These are phyloP conservation scores for Jatropha multifida DNA, from an alignment of 441 rosid genomes.

Conservation along the genomic window DNA sequence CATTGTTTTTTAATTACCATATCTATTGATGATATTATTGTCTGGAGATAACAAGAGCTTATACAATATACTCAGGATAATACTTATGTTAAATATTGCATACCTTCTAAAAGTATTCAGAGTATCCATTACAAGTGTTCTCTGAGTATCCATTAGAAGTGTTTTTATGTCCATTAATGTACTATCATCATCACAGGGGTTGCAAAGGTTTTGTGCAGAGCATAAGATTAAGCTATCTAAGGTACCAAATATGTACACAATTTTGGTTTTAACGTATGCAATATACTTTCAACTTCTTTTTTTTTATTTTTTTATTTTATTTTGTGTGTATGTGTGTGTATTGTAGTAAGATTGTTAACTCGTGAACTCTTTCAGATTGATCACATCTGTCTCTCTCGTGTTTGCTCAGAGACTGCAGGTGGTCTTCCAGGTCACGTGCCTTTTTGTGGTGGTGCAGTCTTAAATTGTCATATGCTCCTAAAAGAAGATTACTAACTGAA, in stretches of 20 bases:
- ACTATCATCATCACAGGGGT: constrained; percentile 50
- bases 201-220: constrained; percentile 91
- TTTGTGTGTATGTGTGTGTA: too few relatives aligned
- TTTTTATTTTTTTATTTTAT: neutral
- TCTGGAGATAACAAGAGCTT: too few relatives aligned
- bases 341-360: neutral
- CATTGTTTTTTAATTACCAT: neutral
- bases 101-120: neutral
- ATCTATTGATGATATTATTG: too few relatives aligned
- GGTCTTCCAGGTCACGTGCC: constrained; percentile 71
- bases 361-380: constrained; percentile 60
- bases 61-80: too few relatives aligned
- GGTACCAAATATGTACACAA: constrained; percentile 35
- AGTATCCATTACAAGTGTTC: too few relatives aligned
- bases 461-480: neutral
- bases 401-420: constrained; percentile 90
- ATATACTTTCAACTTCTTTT: neutral
- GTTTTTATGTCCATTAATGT: neutral
- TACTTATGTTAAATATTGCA: too few relatives aligned
- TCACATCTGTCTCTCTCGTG: constrained; percentile 87
- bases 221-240: constrained; percentile 89
- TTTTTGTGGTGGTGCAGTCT: neutral
- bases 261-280: neutral
- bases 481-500: neutral
- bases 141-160: neutral